phyloP scores from a whole-genome alignment of 129 eudicot species.

The Flaveria bidentis region DNA sequence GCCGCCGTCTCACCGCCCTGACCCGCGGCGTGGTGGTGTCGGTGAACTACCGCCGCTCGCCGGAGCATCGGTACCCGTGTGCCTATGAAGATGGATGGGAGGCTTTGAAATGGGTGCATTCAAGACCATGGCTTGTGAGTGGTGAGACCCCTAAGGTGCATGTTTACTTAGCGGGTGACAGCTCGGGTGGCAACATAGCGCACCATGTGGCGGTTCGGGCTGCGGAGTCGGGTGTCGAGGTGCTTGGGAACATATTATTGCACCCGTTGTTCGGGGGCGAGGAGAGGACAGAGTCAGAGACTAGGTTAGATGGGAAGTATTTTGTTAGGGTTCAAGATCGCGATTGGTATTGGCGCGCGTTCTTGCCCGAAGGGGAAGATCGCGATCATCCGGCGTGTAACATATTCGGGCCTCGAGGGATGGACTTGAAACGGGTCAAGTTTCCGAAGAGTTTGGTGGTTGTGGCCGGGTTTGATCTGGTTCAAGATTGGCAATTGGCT shows the following conservation, averaged over 20 bases:
- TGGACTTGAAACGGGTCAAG: slow-evolving; percentile 39
- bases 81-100: slow-evolving; percentile 97
- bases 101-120: slow-evolving; percentile 77
- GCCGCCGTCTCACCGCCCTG: slow-evolving; percentile 71
- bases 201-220: slow-evolving; percentile 85
- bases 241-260: slow-evolving; percentile 69
- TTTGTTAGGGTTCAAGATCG: slow-evolving; percentile 79
- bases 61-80: slow-evolving; percentile 81
- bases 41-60: slow-evolving; percentile 82
- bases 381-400: slow-evolving; percentile 96
- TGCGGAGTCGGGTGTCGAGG: slow-evolving; percentile 58
- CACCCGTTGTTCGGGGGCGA: slow-evolving; percentile 92
- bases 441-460: slow-evolving; percentile 56
- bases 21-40: slow-evolving; percentile 81
- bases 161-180: slow-evolving; percentile 80
- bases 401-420: slow-evolving; percentile 72
- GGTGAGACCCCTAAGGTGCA: slow-evolving; percentile 61
- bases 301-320: slow-evolving; percentile 68
- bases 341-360: slow-evolving; percentile 98
- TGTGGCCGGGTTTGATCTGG: slow-evolving; percentile 79
- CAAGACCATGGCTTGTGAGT: slow-evolving; percentile 74
- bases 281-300: slow-evolving; percentile 72
- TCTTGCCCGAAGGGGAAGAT: slow-evolving; percentile 84
- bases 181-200: slow-evolving; percentile 96
- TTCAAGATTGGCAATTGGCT: slow-evolving; percentile 71